Base-by-base conservation (phyloP, 2,329 filamentous ascomycete genomes). In the Fusarium metavorans region DNA sequence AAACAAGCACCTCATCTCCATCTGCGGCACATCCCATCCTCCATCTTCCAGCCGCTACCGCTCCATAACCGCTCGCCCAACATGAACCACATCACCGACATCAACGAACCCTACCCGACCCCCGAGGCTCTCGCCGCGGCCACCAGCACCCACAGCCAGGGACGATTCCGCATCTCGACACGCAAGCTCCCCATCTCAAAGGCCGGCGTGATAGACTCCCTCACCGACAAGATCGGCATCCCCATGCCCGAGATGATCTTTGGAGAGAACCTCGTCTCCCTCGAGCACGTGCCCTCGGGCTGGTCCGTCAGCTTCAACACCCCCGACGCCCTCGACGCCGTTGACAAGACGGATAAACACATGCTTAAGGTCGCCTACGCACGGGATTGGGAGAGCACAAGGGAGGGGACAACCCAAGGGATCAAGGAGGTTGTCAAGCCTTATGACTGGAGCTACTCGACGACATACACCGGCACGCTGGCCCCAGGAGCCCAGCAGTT, bases 191-290 rank as follows among this genome's bases (percentile, higher is more conserved):
- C 97, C 72, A 99, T 99, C 83, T 93, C 97, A 77, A 98, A 98
- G 83, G 92, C 95, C 54, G 93, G 90, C 7, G 94, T 95, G 60
- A 98, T 99, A 80, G 95, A 98, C 80, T 90, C 90, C 41, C 94
- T 99, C 91, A 92, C 92, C 45, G 87, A 88, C 67, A 91, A 90
- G 72, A 88, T 99, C 64, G 92, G 92, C 34, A 98, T 99, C 80
- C 92, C 96, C 20, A 91, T 96, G 45, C 97, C 97, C 10, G 97
- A 99, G 86, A 99, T 99, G 97, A 99, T 99, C 75, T 99, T 99
- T 81, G 97, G 97, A 71, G 95, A 99, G 86, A 99, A 99, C 83
- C 86, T 93, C 67, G 92, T 97, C 45, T 85, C 90, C 8, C 88
- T 99, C 70, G 87, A 91, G 63, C 95, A 98, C 84, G 72, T 85